These are phyloP conservation scores for Tuber brumale DNA, from an alignment of 495 filamentous ascomycete genomes.

Conservation along the genomic window DNA sequence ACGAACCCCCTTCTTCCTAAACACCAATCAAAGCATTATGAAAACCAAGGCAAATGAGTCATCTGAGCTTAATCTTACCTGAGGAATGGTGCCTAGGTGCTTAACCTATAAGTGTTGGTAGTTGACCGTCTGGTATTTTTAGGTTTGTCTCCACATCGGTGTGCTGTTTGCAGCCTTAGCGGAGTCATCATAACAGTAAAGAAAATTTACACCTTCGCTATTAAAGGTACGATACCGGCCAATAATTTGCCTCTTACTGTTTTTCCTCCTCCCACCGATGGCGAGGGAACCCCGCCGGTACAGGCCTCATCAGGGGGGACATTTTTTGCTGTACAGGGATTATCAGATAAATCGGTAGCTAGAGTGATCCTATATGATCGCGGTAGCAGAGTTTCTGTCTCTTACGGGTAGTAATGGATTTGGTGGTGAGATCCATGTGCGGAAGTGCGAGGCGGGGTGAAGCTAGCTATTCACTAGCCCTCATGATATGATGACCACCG, in stretches of 20 bases:
- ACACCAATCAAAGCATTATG: neutral
- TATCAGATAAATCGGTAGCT: too few species aligned
- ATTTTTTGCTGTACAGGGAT: neutral
- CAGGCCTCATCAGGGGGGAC: neutral
- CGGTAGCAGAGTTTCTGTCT: neutral
- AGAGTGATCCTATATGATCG: neutral
- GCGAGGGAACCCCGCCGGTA: too few species aligned
- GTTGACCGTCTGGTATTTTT: neutral
- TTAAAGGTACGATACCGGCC: neutral
- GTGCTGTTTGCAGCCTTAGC: neutral
- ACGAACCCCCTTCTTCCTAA: too few species aligned
- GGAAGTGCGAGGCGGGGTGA: too few species aligned
- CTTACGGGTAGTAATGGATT: neutral
- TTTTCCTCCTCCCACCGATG: neutral
- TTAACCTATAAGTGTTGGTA: neutral
- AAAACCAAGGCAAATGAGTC: neutral
- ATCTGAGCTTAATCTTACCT: neutral
- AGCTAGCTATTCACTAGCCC: too few species aligned
- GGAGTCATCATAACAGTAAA: neutral
- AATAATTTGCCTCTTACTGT: neutral
- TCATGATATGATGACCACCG: too few species aligned
- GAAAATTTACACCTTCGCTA: neutral
- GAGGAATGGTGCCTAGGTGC: neutral
- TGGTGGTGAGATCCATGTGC: neutral
- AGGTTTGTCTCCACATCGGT: neutral